Percentiles rank a stretch among this genome's conserved stretches.
These are phyloP conservation scores for Solanum habrochaites DNA, from an alignment of 257 asterid species.

Conservation along the genomic window DNA sequence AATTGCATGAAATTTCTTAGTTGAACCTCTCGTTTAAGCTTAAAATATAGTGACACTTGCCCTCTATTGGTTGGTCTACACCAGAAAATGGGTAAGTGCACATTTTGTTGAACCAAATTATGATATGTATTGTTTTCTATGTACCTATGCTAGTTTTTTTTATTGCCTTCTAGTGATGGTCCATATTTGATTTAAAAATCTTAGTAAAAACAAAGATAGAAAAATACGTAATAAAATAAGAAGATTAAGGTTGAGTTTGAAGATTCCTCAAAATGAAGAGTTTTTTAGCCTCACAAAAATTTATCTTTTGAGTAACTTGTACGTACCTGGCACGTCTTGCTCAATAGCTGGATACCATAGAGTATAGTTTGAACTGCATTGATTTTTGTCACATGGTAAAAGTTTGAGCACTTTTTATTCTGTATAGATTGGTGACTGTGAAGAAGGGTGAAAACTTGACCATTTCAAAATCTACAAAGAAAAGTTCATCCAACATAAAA, in stretches of 20 bases:
- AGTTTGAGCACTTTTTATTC: too few species aligned
- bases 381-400: conserved; percentile 27
- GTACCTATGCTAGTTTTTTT: not conserved
- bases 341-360: too few species aligned
- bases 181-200: not conserved
- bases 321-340: too few species aligned
- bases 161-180: not conserved
- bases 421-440: too few species aligned
- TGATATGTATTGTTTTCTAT: not conserved
- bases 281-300: not conserved
- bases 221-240: not conserved
- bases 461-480: conserved; percentile 62
- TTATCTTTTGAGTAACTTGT: not conserved
- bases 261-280: not conserved
- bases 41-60: not conserved
- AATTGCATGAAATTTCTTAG: not conserved
- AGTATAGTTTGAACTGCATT: too few species aligned
- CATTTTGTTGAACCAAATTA: not conserved
- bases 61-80: conserved; percentile 24
- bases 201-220: too few species aligned
- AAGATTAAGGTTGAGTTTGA: not conserved
- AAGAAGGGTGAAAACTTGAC: conserved; percentile 22
- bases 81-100: conserved; percentile 39
- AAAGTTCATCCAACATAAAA: not conserved
- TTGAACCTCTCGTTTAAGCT: not conserved